phyloP scores from a whole-genome alignment of 331 rosid genomes.

The Malus hybrid region DNA sequence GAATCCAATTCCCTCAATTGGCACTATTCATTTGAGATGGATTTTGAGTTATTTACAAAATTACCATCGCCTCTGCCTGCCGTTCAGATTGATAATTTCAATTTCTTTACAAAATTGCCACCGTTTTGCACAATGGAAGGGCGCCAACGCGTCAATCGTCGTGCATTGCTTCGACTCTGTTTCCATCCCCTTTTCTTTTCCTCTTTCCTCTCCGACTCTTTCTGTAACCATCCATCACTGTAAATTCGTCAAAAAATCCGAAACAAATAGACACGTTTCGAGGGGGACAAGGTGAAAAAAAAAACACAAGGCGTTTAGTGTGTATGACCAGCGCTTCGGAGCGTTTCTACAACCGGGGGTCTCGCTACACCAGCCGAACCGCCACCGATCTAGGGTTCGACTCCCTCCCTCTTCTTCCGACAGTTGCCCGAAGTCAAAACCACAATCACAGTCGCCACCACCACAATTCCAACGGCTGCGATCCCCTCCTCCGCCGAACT shows the following conservation, averaged over 20 bases:
- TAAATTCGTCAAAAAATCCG: neutral
- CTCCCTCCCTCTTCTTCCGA: conserved; percentile 19
- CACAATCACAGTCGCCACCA: conserved; percentile 15
- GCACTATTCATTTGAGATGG: too few relatives aligned
- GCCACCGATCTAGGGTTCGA: conserved; percentile 36
- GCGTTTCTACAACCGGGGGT: conserved; percentile 58
- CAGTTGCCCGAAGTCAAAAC: conserved; percentile 8
- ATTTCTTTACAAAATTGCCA: too few relatives aligned
- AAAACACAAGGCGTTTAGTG: neutral
- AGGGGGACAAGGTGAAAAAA: neutral
- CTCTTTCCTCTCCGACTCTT: too few relatives aligned
- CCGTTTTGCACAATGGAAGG: too few relatives aligned
- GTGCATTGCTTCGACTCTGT: too few relatives aligned
- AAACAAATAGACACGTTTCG: neutral
- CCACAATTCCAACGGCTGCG: conserved; percentile 20
- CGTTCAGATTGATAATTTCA: too few relatives aligned
- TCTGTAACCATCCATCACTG: neutral
- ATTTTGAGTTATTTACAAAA: too few relatives aligned
- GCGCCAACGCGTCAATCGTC: too few relatives aligned
- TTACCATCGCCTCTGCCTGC: too few relatives aligned
- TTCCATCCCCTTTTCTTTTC: too few relatives aligned
- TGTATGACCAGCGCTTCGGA: conserved; percentile 95
- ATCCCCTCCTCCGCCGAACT: conserved; percentile 30
- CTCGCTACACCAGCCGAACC: conserved; percentile 60
- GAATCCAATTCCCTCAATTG: too few relatives aligned